Conservation (phyloP, 2,329 filamentous ascomycete species). For the Botrytis medusae region DNA sequence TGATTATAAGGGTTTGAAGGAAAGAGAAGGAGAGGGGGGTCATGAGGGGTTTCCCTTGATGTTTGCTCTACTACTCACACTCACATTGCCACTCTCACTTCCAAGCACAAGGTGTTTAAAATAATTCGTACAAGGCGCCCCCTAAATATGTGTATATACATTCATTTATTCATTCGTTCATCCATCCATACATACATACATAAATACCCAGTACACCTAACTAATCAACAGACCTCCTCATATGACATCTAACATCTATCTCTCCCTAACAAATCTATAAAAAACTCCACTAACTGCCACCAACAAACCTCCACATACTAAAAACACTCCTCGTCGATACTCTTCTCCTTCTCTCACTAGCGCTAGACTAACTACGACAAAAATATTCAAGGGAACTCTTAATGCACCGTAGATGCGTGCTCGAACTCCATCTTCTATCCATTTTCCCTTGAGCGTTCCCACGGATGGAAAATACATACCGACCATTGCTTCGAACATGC, state of each 20-base stretch:
- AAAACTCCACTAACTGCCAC: constrained; percentile 34
- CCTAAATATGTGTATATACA: too few relatives aligned
- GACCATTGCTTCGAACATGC: constrained; percentile 56
- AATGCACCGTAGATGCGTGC: constrained; percentile 57
- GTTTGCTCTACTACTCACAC: too few relatives aligned
- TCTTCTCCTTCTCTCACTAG: constrained; percentile 46
- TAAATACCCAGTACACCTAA: background rate
- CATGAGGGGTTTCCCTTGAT: too few relatives aligned
- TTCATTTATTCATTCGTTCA: too few relatives aligned
- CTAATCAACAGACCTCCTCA: background rate
- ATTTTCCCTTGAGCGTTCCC: constrained; percentile 52
- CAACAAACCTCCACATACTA: constrained; percentile 37
- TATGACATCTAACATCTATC: background rate
- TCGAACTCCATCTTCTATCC: constrained; percentile 55
- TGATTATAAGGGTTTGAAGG: too few relatives aligned
- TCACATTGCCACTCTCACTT: too few relatives aligned
- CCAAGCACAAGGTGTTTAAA: too few relatives aligned
- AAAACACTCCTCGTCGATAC: constrained; percentile 39
- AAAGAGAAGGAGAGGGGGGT: too few relatives aligned
- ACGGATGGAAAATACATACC: constrained; percentile 59
- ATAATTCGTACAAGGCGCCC: accelerated
- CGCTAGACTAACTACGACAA: constrained; percentile 52
- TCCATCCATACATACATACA: too few relatives aligned
- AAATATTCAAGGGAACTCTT: constrained; percentile 58
- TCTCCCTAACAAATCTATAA: constrained; percentile 23